Evolutionary conservation across 441 rosid genomes (phyloP), one percentile per base, ranked within the genome.

Genomic region (Mallotus repandus): DNA sequence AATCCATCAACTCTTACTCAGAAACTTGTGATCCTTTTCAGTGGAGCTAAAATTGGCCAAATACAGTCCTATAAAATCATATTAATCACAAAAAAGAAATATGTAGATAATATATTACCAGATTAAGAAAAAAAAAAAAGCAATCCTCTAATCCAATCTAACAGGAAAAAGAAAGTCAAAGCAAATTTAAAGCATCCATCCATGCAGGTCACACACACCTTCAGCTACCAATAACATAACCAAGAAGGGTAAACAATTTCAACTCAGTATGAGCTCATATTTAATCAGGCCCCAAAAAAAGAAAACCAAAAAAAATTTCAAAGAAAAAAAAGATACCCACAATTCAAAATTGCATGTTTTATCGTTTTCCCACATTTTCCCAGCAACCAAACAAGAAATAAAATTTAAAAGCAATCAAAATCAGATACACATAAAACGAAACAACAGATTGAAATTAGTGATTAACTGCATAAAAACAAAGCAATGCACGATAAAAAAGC

Each of bases 401-500:
- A 58, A 21, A 38, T 16, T 38, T 11, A n/a, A 15, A 46, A 13
- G 3, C 4, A 5, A 54, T 61, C 54, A 59, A 22, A 76, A 76
- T 58, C 70, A 65, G 35, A 58, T 32, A 60, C 7, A 16, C 14
- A 5, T 19, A 56, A 14, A 59, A 18, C 7, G 59, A 35, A 7
- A 38, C 29, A 25, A 66, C 10, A 67, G 16, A 72, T 53, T 15
- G 7, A 21, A 72, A 62, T 55, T 57, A 25, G 50, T 15, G 60
- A 19, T 54, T 41, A 11, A 46, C 25, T 19, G 45, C 12, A 54
- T 18, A 59, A 68, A 62, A 68, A 67, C 18, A 21, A 8, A 66
- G 74, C 77, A 77, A 77, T 77, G 80, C 54, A 64, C 57, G 16
- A 68, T 14, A 73, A 66, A 64, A 29, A 29, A 61, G 60, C 67